Percentiles rank a stretch among this genome's conserved stretches.
These are phyloP conservation scores for Nyctanthes arbortristis DNA, from an alignment of 257 asterid species.

Conservation along the genomic window DNA sequence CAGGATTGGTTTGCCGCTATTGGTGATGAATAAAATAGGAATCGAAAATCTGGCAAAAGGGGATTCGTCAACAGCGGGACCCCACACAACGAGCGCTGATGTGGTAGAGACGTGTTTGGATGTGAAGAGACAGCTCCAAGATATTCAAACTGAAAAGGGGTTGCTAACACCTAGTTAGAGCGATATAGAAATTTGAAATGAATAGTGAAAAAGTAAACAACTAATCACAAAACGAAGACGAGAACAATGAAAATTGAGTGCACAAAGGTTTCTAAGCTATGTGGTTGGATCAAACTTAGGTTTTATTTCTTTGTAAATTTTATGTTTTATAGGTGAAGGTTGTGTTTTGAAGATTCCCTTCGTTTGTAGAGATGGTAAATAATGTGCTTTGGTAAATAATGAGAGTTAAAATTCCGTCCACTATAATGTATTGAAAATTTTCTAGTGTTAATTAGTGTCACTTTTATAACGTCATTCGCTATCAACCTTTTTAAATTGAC, in stretches of 20 bases:
- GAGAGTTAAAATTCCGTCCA: too few species aligned
- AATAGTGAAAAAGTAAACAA: conserved; percentile 48
- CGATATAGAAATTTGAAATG: conserved; percentile 69
- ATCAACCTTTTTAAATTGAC: too few species aligned
- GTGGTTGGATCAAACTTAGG: not conserved
- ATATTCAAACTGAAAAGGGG: conserved; percentile 72
- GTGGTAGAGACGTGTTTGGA: conserved; percentile 68
- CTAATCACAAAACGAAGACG: not conserved
- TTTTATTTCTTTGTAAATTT: too few species aligned
- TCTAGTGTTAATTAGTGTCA: too few species aligned
- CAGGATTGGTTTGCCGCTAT: conserved; percentile 51
- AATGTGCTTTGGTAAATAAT: not conserved
- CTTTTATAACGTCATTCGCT: too few species aligned
- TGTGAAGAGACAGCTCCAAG: conserved; percentile 71
- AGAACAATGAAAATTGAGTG: not conserved
- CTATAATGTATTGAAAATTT: too few species aligned
- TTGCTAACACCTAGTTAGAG: conserved; percentile 58
- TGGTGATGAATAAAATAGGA: conserved; percentile 86
- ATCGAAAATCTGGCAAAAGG: conserved; percentile 58
- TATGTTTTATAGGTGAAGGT: not conserved
- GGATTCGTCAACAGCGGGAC: conserved; percentile 33
- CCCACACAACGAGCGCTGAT: conserved; percentile 33
- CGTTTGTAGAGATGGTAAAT: not conserved
- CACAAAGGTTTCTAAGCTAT: not conserved
- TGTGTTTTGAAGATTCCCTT: not conserved